Evolutionary conservation across 257 asterid genomes (phyloP).

Genomic region (Galeopsis tetrahit): DNA sequence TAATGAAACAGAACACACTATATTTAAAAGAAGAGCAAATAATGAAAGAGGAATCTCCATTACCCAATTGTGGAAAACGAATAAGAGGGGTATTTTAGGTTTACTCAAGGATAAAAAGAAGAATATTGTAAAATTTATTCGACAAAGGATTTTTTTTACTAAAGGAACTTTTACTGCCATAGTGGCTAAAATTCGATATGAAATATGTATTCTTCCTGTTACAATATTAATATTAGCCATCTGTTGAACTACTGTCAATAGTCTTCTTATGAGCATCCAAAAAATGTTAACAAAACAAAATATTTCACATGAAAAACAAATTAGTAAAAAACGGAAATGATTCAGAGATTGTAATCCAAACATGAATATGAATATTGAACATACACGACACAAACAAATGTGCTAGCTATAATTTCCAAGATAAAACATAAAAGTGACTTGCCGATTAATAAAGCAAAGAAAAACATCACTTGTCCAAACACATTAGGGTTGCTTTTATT

Average conservation of each 20-base stretch:
- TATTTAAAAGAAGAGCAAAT: too few relatives aligned
- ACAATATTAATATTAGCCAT: too few relatives aligned
- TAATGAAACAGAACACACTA: too few relatives aligned
- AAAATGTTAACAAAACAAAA: not conserved
- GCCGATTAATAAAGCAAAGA: not conserved
- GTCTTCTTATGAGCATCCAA: too few relatives aligned
- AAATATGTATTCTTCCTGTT: too few relatives aligned
- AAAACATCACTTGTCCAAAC: conserved; percentile 15
- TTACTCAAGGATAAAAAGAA: not conserved
- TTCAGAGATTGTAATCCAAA: not conserved
- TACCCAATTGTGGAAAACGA: too few relatives aligned
- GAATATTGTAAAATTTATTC: not conserved
- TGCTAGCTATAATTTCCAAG: not conserved
- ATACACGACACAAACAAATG: not conserved
- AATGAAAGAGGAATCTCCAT: not conserved
- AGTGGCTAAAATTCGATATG: too few relatives aligned
- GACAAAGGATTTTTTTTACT: not conserved
- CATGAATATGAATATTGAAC: not conserved
- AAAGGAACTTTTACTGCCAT: not conserved
- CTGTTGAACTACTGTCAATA: too few relatives aligned
- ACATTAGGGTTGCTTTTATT: not conserved
- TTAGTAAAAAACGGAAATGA: not conserved
- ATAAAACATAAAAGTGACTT: not conserved
- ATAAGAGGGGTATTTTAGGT: too few relatives aligned
- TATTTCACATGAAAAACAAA: not conserved